These are phyloP conservation scores for Sugiyamaella boreocaroliniensis DNA, from an alignment of 805 yeast species.

Conservation along the genomic window DNA sequence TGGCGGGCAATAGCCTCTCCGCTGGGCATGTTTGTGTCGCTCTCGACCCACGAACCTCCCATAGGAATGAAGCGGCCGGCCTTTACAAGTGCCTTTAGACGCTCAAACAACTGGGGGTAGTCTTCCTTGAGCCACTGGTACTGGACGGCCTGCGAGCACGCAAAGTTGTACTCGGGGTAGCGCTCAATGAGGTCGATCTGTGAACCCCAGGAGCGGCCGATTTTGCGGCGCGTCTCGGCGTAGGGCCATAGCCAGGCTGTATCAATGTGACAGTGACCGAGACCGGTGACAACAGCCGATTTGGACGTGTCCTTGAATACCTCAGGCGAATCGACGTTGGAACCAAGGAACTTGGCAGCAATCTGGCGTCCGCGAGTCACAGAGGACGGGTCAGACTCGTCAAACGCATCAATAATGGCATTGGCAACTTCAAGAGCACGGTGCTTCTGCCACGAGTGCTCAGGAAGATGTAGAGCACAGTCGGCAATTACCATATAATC, in stretches of 20 bases:
- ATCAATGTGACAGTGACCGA: constrained; percentile 95
- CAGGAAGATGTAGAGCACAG: constrained; percentile 81
- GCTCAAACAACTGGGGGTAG: constrained; percentile 72
- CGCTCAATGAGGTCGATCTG: constrained; percentile 78
- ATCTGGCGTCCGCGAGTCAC: constrained; percentile 58
- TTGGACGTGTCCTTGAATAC: constrained; percentile 43
- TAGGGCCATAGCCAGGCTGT: constrained; percentile 99
- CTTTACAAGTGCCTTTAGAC: constrained; percentile 51
- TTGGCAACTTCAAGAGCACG: constrained; percentile 76
- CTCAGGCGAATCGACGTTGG: constrained; percentile 53
- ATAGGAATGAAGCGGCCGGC: constrained; percentile 78
- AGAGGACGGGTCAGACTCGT: constrained; percentile 42
- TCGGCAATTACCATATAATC: constrained; percentile 88
- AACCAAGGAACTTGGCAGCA: constrained; percentile 60
- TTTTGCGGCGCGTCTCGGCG: constrained; percentile 89
- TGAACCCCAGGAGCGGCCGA: constrained; percentile 92
- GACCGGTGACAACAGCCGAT: constrained; percentile 52
- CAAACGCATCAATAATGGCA: constrained; percentile 76
- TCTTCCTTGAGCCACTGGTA: constrained; percentile 85
- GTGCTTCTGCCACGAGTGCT: constrained; percentile 74
- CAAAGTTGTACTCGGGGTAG: constrained; percentile 91
- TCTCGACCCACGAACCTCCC: constrained; percentile 98
- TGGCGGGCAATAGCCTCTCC: constrained; percentile 91
- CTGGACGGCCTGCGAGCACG: constrained; percentile 94
- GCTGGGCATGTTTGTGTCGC: constrained; percentile 88